These are phyloP conservation scores for Fusarium irregulare DNA, from an alignment of 2,329 filamentous ascomycete species.

Conservation along the genomic window DNA sequence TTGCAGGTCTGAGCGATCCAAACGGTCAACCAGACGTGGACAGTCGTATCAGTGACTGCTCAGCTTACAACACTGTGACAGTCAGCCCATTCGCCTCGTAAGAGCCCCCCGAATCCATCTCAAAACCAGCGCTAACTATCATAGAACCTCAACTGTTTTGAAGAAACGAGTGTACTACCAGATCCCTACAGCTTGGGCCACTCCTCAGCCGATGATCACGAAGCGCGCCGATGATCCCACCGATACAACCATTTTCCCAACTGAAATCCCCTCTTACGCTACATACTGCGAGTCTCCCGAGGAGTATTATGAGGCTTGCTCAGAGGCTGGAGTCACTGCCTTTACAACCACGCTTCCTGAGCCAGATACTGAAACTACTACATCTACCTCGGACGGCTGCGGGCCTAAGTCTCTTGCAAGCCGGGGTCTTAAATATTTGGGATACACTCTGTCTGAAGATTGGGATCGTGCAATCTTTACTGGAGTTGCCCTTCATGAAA, in stretches of 20 bases:
- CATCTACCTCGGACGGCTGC: not conserved
- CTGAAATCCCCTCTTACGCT: slow-evolving; percentile 15
- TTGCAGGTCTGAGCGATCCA: not conserved
- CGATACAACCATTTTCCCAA: slow-evolving; percentile 31
- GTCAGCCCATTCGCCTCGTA: slow-evolving; percentile 29
- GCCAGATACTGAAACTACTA: not conserved
- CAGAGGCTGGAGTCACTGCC: slow-evolving; percentile 10
- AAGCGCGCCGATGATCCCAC: not conserved
- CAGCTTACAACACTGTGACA: slow-evolving; percentile 13
- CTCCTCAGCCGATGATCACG: not conserved
- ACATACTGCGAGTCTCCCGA: slow-evolving; percentile 25
- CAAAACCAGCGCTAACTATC: accelerated
- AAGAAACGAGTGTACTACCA: not conserved
- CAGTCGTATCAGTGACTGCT: slow-evolving; percentile 19
- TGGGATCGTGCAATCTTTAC: slow-evolving; percentile 6
- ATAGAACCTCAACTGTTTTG: not conserved
- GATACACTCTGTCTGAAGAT: not conserved
- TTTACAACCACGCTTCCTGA: slow-evolving; percentile 19
- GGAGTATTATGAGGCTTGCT: slow-evolving; percentile 31
- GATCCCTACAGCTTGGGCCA: slow-evolving; percentile 19
- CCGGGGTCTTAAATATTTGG: not conserved
- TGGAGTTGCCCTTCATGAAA: not conserved
- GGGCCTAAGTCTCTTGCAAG: no score
- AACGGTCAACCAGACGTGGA: slow-evolving; percentile 3
- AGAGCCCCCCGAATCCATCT: accelerated